phyloP scores from a whole-genome alignment of 2,329 filamentous ascomycete species.

The Diaporthe sp. region DNA sequence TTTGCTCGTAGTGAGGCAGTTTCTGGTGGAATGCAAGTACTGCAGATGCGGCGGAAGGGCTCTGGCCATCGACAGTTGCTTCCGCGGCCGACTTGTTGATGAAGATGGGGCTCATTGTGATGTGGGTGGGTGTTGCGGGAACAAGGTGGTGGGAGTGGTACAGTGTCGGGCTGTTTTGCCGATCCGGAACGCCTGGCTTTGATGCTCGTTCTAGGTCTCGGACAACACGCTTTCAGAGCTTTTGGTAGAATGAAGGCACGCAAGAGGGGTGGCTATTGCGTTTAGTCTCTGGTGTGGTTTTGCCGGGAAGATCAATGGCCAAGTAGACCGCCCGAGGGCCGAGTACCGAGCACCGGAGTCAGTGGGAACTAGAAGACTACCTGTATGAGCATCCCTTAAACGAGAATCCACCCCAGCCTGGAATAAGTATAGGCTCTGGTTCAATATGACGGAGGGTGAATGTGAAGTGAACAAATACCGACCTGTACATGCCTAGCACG shows the following conservation, averaged over 20 bases:
- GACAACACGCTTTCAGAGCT: no score
- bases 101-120: not conserved
- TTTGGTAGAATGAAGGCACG: not conserved
- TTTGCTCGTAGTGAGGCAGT: slow-evolving; percentile 69
- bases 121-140: not conserved
- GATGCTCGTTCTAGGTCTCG: not conserved
- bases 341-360: not conserved
- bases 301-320: not conserved
- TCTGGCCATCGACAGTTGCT: not conserved
- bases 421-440: no score
- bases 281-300: not conserved
- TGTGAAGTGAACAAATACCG: no score
- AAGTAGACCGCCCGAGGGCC: not conserved
- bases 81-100: slow-evolving; percentile 1
- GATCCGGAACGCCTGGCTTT: not conserved
- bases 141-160: not conserved
- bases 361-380: not conserved
- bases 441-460: no score
- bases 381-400: no score
- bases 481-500: no score
- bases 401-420: no score
- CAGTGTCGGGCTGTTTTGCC: no score
- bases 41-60: not conserved
- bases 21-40: slow-evolving; percentile 66
- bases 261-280: not conserved